These are phyloP conservation scores for Trypanosoma rangeli DNA, from an alignment of 208 protist genomes.

Conservation along the genomic window DNA sequence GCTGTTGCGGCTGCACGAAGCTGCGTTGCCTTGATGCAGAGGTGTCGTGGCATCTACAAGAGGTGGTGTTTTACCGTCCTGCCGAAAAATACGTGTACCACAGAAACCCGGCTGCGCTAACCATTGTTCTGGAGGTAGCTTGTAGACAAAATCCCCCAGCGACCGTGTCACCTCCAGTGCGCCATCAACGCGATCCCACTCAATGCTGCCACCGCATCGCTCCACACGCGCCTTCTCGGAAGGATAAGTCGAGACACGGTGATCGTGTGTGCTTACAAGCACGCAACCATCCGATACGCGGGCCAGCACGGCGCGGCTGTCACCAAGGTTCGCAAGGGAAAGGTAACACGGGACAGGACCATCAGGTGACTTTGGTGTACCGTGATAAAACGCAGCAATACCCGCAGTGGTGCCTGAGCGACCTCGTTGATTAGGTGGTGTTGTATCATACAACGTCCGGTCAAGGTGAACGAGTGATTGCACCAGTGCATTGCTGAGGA, in stretches of 20 bases:
- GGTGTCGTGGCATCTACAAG: not conserved
- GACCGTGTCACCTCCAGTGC: slow-evolving; percentile 67
- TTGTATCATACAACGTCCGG: slow-evolving; percentile 49
- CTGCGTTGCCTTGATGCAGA: not conserved
- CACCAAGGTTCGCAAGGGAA: slow-evolving; percentile 74
- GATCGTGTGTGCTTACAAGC: slow-evolving; percentile 53
- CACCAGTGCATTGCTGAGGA: slow-evolving; percentile 61
- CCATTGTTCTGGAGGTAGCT: slow-evolving; percentile 49
- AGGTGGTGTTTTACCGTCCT: not conserved
- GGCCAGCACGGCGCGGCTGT: slow-evolving; percentile 70
- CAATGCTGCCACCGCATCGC: slow-evolving; percentile 42
- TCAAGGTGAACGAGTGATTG: slow-evolving; percentile 74
- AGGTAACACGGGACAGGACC: slow-evolving; percentile 21
- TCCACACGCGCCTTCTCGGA: slow-evolving; percentile 40
- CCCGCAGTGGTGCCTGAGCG: slow-evolving; percentile 55
- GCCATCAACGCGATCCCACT: slow-evolving; percentile 58
- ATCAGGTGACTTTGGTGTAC: not conserved
- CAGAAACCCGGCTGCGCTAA: slow-evolving; percentile 13
- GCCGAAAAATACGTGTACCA: not conserved
- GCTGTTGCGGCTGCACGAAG: not conserved
- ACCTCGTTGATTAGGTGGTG: slow-evolving; percentile 12
- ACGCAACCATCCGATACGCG: slow-evolving; percentile 32
- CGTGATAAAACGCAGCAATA: slow-evolving; percentile 41
- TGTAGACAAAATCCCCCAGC: slow-evolving; percentile 64
- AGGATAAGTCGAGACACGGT: slow-evolving; percentile 44